Conservation (phyloP, 1,139 yeast species). For the Lodderomyces oxycetoniae region DNA sequence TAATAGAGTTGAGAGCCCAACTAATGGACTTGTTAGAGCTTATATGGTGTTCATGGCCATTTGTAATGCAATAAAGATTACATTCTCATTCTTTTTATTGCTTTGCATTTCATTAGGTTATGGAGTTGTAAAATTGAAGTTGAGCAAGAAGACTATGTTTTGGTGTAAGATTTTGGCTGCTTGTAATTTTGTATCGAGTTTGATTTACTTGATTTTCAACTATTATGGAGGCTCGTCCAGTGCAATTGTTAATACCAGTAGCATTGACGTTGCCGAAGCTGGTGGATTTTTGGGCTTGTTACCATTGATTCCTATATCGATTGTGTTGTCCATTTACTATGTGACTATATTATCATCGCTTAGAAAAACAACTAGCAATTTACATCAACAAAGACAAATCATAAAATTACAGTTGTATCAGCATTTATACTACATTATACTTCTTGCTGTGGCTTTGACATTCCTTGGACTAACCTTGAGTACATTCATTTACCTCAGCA, state of each 20-base stretch:
- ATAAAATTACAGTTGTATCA: slow-evolving; percentile 87
- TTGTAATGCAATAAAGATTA: slow-evolving; percentile 73
- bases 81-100: slow-evolving; percentile 84
- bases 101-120: slow-evolving; percentile 87
- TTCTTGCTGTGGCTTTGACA: slow-evolving; percentile 54
- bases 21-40: slow-evolving; percentile 54
- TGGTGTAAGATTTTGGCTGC: slow-evolving; percentile 75
- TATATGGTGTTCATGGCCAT: slow-evolving; percentile 76
- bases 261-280: slow-evolving; percentile 19
- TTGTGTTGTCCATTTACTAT: slow-evolving; percentile 71
- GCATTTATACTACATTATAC: slow-evolving; percentile 67
- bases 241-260: slow-evolving; percentile 19
- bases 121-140: slow-evolving; percentile 85
- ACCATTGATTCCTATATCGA: slow-evolving; percentile 64
- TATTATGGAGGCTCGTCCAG: slow-evolving; percentile 51
- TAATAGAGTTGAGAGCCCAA: slow-evolving; percentile 49
- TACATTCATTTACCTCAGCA: slow-evolving; percentile 66
- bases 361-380: slow-evolving; percentile 64
- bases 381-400: slow-evolving; percentile 83
- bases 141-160: slow-evolving; percentile 72
- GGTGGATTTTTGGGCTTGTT: slow-evolving; percentile 27
- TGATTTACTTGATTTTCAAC: slow-evolving; percentile 63
- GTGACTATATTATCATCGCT: slow-evolving; percentile 69
- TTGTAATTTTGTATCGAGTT: slow-evolving; percentile 63
- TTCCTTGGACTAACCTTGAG: slow-evolving; percentile 62